Base-by-base conservation (phyloP, 1,284 basidiomycete genomes). In the Bjerkandera adusta region DNA sequence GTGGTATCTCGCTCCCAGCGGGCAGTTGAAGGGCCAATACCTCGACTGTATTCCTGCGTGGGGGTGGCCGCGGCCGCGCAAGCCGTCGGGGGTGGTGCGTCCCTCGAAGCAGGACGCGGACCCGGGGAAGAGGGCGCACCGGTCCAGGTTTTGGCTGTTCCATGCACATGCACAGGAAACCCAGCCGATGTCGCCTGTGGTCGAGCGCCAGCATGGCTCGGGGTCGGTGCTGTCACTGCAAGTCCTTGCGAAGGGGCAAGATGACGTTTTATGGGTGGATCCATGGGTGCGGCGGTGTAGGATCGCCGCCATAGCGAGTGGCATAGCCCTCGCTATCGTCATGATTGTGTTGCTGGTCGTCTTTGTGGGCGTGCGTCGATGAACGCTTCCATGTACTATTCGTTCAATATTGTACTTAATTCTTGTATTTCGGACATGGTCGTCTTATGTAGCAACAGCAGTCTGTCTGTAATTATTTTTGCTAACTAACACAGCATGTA, bases 1-100 rank as follows among this genome's bases (percentile, higher is more conserved):
- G 2, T 87, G 85, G 85, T 74, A 83, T 54, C 70, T 83, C 49
- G 71, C 40, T 62, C 65, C 35, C 64, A 69, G 48, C 27, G 61
- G 54, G 15, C 42, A 57, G 29, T 52, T 57, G 40, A 50, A 49
- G 44, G 38, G 54, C 44, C 39, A 60, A 61, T 53, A 49, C 47
- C 22, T 55, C 38, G 46, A 53, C 5, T 34, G 60, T 0, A 43
- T 67, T 18, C 55, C 67, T 16, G n/a, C n/a, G n/a, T 68, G 71
- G 4, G 44, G 68, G 20, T 73, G 71, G 69, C 51, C 56, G 6
- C 26, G 47, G 24, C 34, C 44, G 16, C 16, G 25, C 13, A 13
- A 16, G 13, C 24, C 36, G n/a, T 20, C 25, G 32, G 30, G 33
- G 16, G 22, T 35, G n/a, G 35, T 29, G 15, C 34, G 35, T 15